Evolutionary conservation across 371 early-diverging fungal species (phyloP).

Genomic region (Lichtheimia corymbifera): DNA sequence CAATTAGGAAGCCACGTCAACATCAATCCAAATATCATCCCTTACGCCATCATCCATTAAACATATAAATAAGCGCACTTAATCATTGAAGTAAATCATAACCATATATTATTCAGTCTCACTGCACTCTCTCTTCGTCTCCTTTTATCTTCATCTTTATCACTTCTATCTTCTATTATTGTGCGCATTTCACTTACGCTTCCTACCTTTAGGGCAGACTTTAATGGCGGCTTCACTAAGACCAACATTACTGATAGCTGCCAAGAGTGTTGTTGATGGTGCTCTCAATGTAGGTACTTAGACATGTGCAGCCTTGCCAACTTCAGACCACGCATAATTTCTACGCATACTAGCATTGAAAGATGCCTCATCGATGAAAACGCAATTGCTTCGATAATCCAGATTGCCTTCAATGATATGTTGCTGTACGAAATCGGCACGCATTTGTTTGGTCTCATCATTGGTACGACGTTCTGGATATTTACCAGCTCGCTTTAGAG

Average conservation of each 20-base stretch:
- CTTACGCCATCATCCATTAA: too few species aligned
- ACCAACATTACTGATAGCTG: constrained; percentile 6
- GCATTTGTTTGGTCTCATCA: background rate
- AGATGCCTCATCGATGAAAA: constrained; percentile 12
- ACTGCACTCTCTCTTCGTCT: background rate
- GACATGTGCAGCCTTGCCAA: constrained; percentile 2
- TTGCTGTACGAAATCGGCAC: background rate
- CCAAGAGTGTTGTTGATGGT: background rate
- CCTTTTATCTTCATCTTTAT: too few species aligned
- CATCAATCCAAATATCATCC: too few species aligned
- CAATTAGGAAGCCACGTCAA: too few species aligned
- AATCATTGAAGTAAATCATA: too few species aligned
- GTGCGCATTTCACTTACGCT: too few species aligned
- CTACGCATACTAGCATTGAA: constrained; percentile 2
- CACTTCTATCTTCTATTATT: too few species aligned
- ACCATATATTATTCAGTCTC: too few species aligned
- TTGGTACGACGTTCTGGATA: background rate
- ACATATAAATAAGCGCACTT: too few species aligned
- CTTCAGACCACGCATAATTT: background rate
- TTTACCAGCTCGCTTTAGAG: background rate
- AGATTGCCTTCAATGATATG: background rate
- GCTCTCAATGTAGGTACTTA: background rate
- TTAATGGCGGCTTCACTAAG: background rate
- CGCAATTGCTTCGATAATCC: background rate
- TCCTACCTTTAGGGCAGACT: too few species aligned